Conservation (phyloP, 768 basidiomycete species). For the Mrakia frigida region DNA sequence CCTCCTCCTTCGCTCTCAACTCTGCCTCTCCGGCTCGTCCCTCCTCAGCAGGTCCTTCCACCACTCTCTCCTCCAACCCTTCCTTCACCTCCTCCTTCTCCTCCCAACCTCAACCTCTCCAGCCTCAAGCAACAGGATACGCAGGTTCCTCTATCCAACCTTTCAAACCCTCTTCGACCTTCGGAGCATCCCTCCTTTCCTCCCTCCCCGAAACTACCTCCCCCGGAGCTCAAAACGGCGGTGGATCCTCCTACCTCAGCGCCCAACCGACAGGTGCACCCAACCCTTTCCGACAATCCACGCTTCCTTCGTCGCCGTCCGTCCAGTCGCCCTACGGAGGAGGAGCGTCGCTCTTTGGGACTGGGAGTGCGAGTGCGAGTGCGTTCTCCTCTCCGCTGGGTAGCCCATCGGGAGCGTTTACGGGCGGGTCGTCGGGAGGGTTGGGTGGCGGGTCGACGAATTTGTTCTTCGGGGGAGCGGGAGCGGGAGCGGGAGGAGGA, state of each 20-base stretch:
- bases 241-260: conserved; percentile 14
- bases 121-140: conserved; percentile 53
- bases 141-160: conserved; percentile 58
- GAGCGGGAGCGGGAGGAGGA: not conserved
- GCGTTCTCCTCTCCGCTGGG: not conserved
- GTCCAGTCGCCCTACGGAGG: conserved; percentile 1
- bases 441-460: not conserved
- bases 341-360: not conserved
- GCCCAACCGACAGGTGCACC: conserved; percentile 11
- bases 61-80: conserved; percentile 40
- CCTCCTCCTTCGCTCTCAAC: conserved; percentile 62
- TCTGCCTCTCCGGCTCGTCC: conserved; percentile 45
- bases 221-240: not conserved
- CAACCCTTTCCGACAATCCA: conserved; percentile 29
- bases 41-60: conserved; percentile 50
- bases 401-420: not conserved
- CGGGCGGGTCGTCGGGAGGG: not conserved
- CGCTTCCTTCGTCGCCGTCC: not conserved
- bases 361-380: not conserved
- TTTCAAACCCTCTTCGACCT: conserved; percentile 76
- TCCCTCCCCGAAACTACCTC: conserved; percentile 65
- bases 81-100: not conserved
- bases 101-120: conserved; percentile 40
- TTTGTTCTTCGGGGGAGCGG: conserved; percentile 6
- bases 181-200: conserved; percentile 69